Evolutionary conservation across 2,329 filamentous ascomycete species (phyloP), one percentile per base, ranked within the genome.

Genomic region (Myotisia sp.): DNA sequence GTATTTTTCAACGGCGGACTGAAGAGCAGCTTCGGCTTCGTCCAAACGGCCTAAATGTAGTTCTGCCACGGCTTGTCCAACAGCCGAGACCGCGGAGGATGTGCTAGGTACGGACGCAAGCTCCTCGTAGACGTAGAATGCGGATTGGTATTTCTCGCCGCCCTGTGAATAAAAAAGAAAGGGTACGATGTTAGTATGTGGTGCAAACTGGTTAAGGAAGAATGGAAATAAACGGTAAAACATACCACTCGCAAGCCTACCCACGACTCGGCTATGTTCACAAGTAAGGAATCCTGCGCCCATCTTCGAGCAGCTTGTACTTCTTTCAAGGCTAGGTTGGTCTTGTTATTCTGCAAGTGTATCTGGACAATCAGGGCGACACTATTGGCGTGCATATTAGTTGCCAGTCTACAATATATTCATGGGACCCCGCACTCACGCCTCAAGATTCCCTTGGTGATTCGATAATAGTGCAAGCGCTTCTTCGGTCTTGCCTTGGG

Each of bases 91-190:
- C 34, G 77, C 68, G 10, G 82, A 82, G 31, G 83, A 76, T 12
- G 82, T 85, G 20, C 81, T 76, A 2, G 85, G 79, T 18, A 82
- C 78, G 53, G 92, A 83, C 3, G 90, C 87, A 31, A 95, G 73
- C 59, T 98, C 90, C 60, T 95, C 87, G 51, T 84, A 95, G 41
- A 95, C 87, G 66, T 98, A 95, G 61, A 92, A 95, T 12, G 87
- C 79, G 52, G 90, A 82, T 53, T 95, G 90, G 60, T 95, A 95
- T 56, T 84, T 90, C 47, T 93, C 85, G 46, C 86, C 86, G 51
- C 87, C 87, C 79, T 92, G 41, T 17, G 30, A 24, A 24, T 12
- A 24, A 24, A 2, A 12, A 3, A 12, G 24, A 26, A 24, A n/a
- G 19, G 26, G 26, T 24, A 31, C n/a, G n/a, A n/a, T n/a, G n/a